Evolutionary conservation across 805 yeast genomes (phyloP), one percentile per base, ranked within the genome.

Genomic region (Dipodascopsis tothii): DNA sequence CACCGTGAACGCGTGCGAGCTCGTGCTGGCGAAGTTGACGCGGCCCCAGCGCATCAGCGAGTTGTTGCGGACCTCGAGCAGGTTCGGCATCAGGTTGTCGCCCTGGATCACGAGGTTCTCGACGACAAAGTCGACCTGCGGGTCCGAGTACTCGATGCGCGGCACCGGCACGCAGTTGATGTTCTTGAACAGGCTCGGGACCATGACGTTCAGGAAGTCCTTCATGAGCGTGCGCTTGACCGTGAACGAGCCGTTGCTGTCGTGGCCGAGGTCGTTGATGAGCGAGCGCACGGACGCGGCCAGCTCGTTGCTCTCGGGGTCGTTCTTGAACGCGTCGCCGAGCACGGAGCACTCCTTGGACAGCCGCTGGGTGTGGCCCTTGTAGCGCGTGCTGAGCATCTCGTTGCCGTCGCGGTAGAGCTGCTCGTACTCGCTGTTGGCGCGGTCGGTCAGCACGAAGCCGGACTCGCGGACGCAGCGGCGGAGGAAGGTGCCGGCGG

Each of bases 51-150:
- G 41, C 25, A 39, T 27, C 33, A 39, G 30, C 17, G 40, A 33
- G 35, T 44, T 42, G 41, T 35, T 41, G 34, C 37, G 48, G 28
- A 50, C 20, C 37, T 50, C 54, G 25, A 50, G n/a, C 11, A 48
- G n/a, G 37, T 48, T 48, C 17, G 54, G 54, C 27, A 42, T 20
- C 37, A 50, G 20, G 23, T 48, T 44, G 33, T 6, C 37, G 5
- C 53, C 43, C 37, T 50, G 46, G 27, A 50, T 25, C 9, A 50
- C 47, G 35, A 50, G 22, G 25, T 50, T 50, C 32, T 50, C 54
- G 9, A 50, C 40, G 17, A 50, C 48, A 14, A 40, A 53, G 22
- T 50, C 54, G 23, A 50, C 36, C 40, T 4, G 14, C 9, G 33
- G 41, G 28, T 48, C 52, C 14, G 34, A 33, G 22, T 48, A 48